Conservation (phyloP, 371 early-diverging fungal genomes). For the Lichtheimia hyalospora region DNA sequence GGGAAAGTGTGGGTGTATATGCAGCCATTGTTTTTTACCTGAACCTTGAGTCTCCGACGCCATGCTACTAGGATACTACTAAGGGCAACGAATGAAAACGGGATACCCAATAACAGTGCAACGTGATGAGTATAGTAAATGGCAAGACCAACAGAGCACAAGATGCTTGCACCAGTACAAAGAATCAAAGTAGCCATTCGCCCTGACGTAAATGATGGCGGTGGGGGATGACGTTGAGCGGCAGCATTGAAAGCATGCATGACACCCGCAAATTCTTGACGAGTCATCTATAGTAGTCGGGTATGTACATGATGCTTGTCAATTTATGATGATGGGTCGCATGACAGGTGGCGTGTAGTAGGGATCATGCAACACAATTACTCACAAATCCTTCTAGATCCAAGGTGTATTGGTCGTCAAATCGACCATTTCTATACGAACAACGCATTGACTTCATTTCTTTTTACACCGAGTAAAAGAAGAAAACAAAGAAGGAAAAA, state of each 20-base stretch:
- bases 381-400: conserved; percentile 34
- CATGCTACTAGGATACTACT: conserved; percentile 24
- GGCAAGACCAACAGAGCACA: conserved; percentile 19
- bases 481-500: conserved; percentile 6
- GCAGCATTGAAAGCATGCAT: conserved; percentile 40
- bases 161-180: conserved; percentile 11
- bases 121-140: conserved; percentile 35
- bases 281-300: conserved; percentile 27
- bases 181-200: conserved; percentile 10
- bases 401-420: conserved; percentile 39
- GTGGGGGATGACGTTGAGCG: conserved; percentile 31
- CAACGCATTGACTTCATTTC: conserved; percentile 42
- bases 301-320: no score
- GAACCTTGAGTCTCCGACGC: conserved; percentile 24
- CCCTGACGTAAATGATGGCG: conserved; percentile 21
- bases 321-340: no score
- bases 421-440: conserved; percentile 24
- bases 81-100: conserved; percentile 21
- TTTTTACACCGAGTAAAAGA: not conserved
- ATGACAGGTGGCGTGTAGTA: not conserved
- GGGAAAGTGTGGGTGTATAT: not conserved
- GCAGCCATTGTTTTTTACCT: conserved; percentile 14
- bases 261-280: conserved; percentile 35
- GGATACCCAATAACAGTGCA: conserved; percentile 21
- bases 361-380: not conserved